These are phyloP conservation scores for Kuraishia piskuri DNA, from an alignment of 805 yeast species.

Conservation along the genomic window DNA sequence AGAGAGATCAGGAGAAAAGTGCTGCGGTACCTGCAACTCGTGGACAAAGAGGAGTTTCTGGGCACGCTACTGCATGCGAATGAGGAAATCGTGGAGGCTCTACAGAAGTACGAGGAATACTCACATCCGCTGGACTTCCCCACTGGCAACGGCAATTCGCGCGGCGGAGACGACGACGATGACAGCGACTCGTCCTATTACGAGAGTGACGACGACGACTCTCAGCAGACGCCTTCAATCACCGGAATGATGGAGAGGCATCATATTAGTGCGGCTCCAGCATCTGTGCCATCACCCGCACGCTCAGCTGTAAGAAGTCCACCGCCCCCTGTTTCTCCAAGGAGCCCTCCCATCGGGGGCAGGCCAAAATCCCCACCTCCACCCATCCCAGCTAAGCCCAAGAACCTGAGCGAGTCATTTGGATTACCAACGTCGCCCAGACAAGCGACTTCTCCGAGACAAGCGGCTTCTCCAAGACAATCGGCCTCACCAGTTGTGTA, in stretches of 20 bases:
- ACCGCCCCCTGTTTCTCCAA: background rate
- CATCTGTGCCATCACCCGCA: conserved; percentile 1
- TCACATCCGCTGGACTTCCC: conserved; percentile 32
- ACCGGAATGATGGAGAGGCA: background rate
- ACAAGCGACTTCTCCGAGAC: background rate
- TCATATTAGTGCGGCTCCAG: background rate
- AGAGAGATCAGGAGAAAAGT: conserved; percentile 70
- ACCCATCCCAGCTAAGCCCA: conserved; percentile 18
- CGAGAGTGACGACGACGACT: background rate
- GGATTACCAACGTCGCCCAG: background rate
- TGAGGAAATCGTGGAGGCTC: conserved; percentile 74
- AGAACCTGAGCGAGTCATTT: conserved; percentile 8
- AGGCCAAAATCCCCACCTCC: conserved; percentile 12
- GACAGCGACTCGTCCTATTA: conserved; percentile 2
- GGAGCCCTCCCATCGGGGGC: background rate
- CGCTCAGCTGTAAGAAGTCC: background rate
- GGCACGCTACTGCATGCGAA: conserved; percentile 88
- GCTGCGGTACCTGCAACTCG: conserved; percentile 73
- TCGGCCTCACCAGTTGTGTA: background rate
- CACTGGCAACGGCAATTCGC: conserved; percentile 30
- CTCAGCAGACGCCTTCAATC: background rate
- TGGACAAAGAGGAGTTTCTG: conserved; percentile 75
- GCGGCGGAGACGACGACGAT: conserved; percentile 26
- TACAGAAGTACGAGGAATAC: conserved; percentile 59
- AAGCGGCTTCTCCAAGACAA: background rate